Percentiles rank a stretch among this genome's conserved stretches.
Evolutionary conservation across 345 rosid genomes (phyloP).

Genomic region (Cardamine chenopodiifolia): DNA sequence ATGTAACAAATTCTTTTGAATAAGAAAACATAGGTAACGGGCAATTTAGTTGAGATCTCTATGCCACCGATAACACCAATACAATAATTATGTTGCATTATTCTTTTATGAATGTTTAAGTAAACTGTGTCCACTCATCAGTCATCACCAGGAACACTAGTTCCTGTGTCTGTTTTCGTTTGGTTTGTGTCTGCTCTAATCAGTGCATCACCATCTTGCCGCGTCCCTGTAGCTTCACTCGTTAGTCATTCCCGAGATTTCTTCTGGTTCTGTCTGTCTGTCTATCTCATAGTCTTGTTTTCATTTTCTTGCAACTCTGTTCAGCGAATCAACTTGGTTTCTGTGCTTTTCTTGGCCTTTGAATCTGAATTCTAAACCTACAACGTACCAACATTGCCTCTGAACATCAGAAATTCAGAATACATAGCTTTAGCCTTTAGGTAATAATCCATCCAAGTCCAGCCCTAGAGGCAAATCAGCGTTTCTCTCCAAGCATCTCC

Average conservation of each 20-base stretch:
- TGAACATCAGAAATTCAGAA: conserved; percentile 28
- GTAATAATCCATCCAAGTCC: background rate
- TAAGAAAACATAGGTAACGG: conserved; percentile 30
- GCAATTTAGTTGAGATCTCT: conserved; percentile 31
- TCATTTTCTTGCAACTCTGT: background rate
- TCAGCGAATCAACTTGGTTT: conserved; percentile 41
- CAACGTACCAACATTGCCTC: conserved; percentile 34
- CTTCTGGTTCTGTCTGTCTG: background rate
- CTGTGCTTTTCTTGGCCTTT: conserved; percentile 13
- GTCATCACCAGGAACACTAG: too few relatives aligned
- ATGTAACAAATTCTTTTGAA: conserved; percentile 31
- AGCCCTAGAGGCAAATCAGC: background rate
- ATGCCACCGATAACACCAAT: background rate
- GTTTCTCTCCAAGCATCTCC: background rate
- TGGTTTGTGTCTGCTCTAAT: background rate
- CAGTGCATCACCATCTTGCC: too few relatives aligned
- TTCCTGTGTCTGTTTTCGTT: too few relatives aligned
- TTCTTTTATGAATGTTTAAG: conserved; percentile 21
- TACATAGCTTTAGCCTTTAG: conserved; percentile 2
- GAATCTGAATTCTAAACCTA: conserved; percentile 30
- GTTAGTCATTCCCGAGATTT: background rate
- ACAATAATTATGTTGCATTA: conserved; percentile 25
- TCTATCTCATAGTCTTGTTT: conserved; percentile 15
- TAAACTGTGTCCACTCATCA: background rate
- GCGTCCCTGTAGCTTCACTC: background rate